Evolutionary conservation across 257 asterid genomes (phyloP).

Genomic region (Euphrasia confusa): DNA sequence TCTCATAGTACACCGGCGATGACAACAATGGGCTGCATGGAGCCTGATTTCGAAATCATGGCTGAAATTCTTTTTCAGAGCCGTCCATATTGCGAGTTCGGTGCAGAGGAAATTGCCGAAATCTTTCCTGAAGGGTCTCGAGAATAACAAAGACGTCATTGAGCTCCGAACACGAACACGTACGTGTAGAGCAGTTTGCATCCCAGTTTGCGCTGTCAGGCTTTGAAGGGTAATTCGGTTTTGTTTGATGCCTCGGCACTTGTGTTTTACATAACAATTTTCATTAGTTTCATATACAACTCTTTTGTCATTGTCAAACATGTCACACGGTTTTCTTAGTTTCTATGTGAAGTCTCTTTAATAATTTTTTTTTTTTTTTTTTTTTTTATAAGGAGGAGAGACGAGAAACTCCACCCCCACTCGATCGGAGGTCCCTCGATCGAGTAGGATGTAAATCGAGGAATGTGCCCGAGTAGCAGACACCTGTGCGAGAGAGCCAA

Average conservation of each 20-base stretch:
- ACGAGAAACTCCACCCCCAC: no score
- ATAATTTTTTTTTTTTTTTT: no score
- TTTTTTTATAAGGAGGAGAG: no score
- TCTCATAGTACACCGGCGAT: constrained; percentile 82
- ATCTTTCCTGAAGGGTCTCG: constrained; percentile 64
- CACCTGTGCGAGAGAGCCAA: no score
- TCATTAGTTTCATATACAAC: no score
- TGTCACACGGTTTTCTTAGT: no score
- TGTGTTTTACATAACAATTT: no score
- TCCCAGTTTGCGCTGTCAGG: constrained; percentile 90
- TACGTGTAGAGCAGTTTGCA: constrained; percentile 81
- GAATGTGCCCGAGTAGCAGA: no score
- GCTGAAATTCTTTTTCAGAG: constrained; percentile 80
- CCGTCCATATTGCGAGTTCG: constrained; percentile 60
- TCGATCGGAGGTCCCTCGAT: no score
- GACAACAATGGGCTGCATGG: constrained; percentile 94
- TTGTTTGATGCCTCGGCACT: not conserved
- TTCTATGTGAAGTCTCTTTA: no score
- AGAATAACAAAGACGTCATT: constrained; percentile 66
- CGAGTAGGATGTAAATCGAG: no score
- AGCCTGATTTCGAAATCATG: constrained; percentile 72
- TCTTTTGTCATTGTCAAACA: no score
- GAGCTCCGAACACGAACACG: constrained; percentile 65
- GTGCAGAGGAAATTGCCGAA: constrained; percentile 66
- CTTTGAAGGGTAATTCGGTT: constrained; percentile 43